phyloP scores from a whole-genome alignment of 345 rosid genomes.

The Melaleuca quinquenervia region DNA sequence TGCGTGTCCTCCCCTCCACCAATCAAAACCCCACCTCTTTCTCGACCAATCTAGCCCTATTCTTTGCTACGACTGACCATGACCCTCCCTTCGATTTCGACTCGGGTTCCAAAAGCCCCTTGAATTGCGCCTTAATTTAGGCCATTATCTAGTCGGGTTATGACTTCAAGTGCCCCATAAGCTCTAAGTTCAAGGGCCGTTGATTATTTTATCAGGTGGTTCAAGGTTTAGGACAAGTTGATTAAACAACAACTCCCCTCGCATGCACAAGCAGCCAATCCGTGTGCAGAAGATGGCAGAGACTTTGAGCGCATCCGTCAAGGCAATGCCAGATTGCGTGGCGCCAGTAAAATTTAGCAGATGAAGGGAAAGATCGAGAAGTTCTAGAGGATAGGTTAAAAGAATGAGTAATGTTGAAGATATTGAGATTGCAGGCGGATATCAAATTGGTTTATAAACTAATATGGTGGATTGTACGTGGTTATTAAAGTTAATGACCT shows the following conservation, averaged over 20 bases:
- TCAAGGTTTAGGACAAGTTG: neutral
- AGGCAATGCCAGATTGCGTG: neutral
- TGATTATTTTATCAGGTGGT: neutral
- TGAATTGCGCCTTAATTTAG: slow-evolving; percentile 4
- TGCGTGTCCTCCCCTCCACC: neutral
- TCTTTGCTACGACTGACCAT: neutral
- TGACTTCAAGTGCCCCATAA: neutral
- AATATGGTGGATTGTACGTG: neutral
- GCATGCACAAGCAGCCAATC: neutral
- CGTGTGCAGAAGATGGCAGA: neutral
- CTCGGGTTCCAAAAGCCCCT: neutral
- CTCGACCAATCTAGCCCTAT: neutral
- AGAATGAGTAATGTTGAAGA: neutral
- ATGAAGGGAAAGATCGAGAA: neutral
- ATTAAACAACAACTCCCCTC: neutral
- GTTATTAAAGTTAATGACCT: neutral
- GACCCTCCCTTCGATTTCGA: neutral
- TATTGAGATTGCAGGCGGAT: neutral
- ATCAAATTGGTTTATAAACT: neutral
- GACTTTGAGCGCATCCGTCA: neutral
- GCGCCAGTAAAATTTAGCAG: neutral
- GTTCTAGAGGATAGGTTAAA: neutral
- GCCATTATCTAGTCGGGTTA: neutral
- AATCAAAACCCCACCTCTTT: neutral
- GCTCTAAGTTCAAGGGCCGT: neutral